Conservation (phyloP, 2,329 filamentous ascomycete species). For the Diplodia corticola region DNA sequence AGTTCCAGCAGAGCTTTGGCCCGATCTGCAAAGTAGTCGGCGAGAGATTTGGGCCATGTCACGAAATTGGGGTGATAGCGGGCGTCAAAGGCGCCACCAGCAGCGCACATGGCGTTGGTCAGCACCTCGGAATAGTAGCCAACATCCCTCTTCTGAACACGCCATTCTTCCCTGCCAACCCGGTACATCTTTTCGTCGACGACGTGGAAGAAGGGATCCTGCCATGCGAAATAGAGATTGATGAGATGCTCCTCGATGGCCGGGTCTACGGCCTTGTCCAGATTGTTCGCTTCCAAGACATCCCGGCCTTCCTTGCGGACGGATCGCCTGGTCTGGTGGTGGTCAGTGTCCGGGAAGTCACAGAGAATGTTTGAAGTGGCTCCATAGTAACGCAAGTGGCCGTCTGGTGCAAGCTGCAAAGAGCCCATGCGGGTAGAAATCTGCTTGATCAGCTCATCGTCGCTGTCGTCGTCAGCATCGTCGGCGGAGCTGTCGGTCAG, state of each 20-base stretch:
- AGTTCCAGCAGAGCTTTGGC: conserved; percentile 50
- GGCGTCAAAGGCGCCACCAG: conserved; percentile 39
- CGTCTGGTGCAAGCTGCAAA: conserved; percentile 21
- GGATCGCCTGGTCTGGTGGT: conserved; percentile 8
- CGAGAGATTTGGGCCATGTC: conserved; percentile 39
- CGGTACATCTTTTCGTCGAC: conserved; percentile 44
- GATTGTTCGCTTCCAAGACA: conserved; percentile 43
- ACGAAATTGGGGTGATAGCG: conserved; percentile 33
- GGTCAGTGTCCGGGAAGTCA: conserved; percentile 23
- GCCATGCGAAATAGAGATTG: conserved; percentile 51
- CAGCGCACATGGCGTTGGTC: conserved; percentile 32
- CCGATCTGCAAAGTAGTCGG: conserved; percentile 46
- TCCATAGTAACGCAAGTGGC: conserved; percentile 22
- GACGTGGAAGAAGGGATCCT: conserved; percentile 49
- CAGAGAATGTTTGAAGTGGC: conserved; percentile 22
- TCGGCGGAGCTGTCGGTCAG: conserved; percentile 16
- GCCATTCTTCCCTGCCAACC: conserved; percentile 24
- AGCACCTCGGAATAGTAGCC: conserved; percentile 28
- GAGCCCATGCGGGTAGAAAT: conserved; percentile 23
- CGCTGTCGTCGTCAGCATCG: conserved; percentile 22
- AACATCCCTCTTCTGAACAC: conserved; percentile 22
- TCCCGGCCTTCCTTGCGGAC: conserved; percentile 19
- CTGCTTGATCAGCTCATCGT: conserved; percentile 23
- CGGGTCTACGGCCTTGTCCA: conserved; percentile 44
- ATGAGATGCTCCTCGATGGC: conserved; percentile 48